These are phyloP conservation scores for Populus davidiana DNA, from an alignment of 345 rosid genomes.

Conservation along the genomic window DNA sequence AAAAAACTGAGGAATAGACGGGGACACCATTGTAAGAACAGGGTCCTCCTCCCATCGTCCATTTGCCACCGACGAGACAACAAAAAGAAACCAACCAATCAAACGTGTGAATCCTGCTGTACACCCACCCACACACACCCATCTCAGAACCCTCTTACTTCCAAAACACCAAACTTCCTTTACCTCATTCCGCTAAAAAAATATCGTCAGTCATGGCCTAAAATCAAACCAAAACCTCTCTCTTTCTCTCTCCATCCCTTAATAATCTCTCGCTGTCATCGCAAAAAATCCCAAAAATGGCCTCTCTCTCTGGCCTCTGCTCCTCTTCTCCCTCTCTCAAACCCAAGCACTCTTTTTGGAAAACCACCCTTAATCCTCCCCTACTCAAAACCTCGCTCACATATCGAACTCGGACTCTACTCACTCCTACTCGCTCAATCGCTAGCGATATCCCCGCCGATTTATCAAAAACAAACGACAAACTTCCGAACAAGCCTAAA, in stretches of 20 bases:
- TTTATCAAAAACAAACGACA: constrained; percentile 35
- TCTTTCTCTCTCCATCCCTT: neutral
- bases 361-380: neutral
- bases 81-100: neutral
- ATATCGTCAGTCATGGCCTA: constrained; percentile 11
- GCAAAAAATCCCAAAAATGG: constrained; percentile 37
- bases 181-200: neutral
- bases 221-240: neutral
- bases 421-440: constrained; percentile 32
- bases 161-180: neutral
- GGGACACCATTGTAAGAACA: neutral
- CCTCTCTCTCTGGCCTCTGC: constrained; percentile 49
- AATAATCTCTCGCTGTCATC: constrained; percentile 17
- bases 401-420: constrained; percentile 28
- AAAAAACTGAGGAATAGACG: neutral
- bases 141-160: neutral
- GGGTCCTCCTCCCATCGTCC: neutral
- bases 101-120: constrained; percentile 14
- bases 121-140: neutral
- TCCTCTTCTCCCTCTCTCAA: constrained; percentile 45
- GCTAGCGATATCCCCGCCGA: constrained; percentile 57
- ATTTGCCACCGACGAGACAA: neutral
- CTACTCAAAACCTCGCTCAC: constrained; percentile 29
- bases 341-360: constrained; percentile 24
- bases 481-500: constrained; percentile 25